These are phyloP conservation scores for Xylaria sp. DNA, from an alignment of 2,329 filamentous ascomycete genomes.

Conservation along the genomic window DNA sequence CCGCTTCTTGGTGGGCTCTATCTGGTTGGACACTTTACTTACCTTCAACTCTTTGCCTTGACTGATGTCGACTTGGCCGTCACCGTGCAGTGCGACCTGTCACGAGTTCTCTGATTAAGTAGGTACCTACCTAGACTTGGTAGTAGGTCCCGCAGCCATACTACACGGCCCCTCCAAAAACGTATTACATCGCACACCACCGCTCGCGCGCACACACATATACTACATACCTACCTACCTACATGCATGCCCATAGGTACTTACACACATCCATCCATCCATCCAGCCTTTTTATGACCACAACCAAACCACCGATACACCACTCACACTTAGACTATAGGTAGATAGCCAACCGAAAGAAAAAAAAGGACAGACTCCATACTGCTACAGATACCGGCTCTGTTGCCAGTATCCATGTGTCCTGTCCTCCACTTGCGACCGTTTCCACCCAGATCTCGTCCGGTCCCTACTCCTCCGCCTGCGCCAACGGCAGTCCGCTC, in stretches of 20 bases:
- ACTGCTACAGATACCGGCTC: constrained; percentile 10
- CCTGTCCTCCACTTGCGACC: constrained; percentile 28
- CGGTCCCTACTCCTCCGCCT: constrained; percentile 3
- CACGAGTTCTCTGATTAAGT: constrained; percentile 9
- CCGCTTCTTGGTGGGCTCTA: neutral
- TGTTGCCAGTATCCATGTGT: constrained; percentile 16
- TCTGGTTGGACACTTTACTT: neutral
- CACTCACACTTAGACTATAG: constrained; percentile 5
- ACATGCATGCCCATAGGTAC: neutral
- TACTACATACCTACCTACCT: neutral
- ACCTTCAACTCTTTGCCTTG: neutral
- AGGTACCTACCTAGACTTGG: neutral
- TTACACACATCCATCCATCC: neutral
- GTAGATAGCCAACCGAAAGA: neutral
- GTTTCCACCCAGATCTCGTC: constrained; percentile 14
- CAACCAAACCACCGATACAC: neutral
- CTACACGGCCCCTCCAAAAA: constrained; percentile 23
- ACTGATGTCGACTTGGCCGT: constrained; percentile 2
- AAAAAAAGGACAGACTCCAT: neutral
- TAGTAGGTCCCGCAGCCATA: constrained; percentile 22
- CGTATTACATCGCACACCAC: neutral
- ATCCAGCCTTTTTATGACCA: constrained; percentile 15
- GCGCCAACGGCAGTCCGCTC: constrained; percentile 22
- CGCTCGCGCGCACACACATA: neutral
- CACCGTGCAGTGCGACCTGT: constrained; percentile 27